These are phyloP conservation scores for Monosporascus cannonballus DNA, from an alignment of 2,329 filamentous ascomycete genomes.

Conservation along the genomic window DNA sequence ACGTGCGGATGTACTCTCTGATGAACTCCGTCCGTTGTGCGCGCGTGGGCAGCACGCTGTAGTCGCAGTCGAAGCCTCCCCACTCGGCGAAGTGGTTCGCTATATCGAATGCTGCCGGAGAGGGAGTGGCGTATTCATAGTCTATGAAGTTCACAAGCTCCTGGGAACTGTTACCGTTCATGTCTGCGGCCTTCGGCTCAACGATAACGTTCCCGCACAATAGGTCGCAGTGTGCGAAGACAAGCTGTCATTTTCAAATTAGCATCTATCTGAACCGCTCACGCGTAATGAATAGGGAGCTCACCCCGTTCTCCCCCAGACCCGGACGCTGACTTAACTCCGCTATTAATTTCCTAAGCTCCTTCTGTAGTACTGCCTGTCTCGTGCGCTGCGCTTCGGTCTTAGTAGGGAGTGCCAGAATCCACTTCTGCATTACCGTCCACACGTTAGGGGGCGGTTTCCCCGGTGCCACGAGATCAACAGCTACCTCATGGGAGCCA, in stretches of 20 bases:
- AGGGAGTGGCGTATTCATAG: constrained; percentile 95
- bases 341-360: constrained; percentile 63
- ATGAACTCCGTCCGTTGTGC: constrained; percentile 76
- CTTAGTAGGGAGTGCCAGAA: constrained; percentile 70
- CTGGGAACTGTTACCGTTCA: constrained; percentile 24
- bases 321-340: constrained; percentile 73
- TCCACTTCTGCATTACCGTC: constrained; percentile 96
- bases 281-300: constrained; percentile 21
- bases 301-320: constrained; percentile 67
- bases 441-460: constrained; percentile 82
- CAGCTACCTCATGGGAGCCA: constrained; percentile 31
- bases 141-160: constrained; percentile 81
- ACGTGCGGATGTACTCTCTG: constrained; percentile 72
- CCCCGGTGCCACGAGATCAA: constrained; percentile 51
- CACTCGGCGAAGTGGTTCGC: constrained; percentile 98
- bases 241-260: constrained; percentile 50
- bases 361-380: constrained; percentile 63
- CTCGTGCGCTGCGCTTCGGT: constrained; percentile 64
- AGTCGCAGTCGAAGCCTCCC: constrained; percentile 95
- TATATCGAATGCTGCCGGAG: constrained; percentile 91
- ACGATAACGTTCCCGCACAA: constrained; percentile 96
- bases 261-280: neutral
- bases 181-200: constrained; percentile 40
- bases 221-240: constrained; percentile 94
- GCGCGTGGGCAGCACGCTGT: constrained; percentile 71